Percentiles rank a stretch among this genome's conserved stretches.
phyloP scores from a whole-genome alignment of 305 asterid species.

The Fraxinus xanthoxyloides region DNA sequence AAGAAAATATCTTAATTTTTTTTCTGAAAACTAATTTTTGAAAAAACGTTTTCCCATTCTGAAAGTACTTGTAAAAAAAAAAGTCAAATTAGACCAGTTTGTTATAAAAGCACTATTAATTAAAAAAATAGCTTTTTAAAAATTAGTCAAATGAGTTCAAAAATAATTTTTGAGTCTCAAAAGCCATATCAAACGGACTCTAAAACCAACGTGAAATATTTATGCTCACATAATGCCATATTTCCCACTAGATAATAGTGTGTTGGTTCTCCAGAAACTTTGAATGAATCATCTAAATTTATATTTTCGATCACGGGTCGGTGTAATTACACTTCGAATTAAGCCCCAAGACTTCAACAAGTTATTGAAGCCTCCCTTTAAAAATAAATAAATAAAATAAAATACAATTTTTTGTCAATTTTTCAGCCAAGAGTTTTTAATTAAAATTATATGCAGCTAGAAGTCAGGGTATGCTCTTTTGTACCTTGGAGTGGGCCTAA shows the following conservation, averaged over 20 bases:
- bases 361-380: not conserved
- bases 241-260: slow-evolving; percentile 93
- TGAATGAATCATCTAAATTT: slow-evolving; percentile 48
- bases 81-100: not conserved
- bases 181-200: too few relatives aligned
- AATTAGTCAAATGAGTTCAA: not conserved
- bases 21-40: too few relatives aligned
- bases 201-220: not conserved
- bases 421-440: not conserved
- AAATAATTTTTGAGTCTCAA: not conserved
- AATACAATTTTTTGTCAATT: not conserved
- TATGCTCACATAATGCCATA: slow-evolving; percentile 40
- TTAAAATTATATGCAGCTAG: not conserved
- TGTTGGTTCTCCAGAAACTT: slow-evolving; percentile 67
- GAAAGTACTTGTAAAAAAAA: too few relatives aligned
- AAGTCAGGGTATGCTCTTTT: not conserved
- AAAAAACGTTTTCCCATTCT: too few relatives aligned
- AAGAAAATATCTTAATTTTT: too few relatives aligned
- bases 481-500: not conserved
- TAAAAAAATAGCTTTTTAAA: too few relatives aligned
- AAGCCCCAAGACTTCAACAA: not conserved
- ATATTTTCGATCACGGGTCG: not conserved
- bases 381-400: too few relatives aligned
- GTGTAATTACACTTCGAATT: not conserved
- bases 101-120: too few relatives aligned